These are phyloP conservation scores for Solanum aculeatissimum DNA, from an alignment of 305 asterid genomes.

Conservation along the genomic window DNA sequence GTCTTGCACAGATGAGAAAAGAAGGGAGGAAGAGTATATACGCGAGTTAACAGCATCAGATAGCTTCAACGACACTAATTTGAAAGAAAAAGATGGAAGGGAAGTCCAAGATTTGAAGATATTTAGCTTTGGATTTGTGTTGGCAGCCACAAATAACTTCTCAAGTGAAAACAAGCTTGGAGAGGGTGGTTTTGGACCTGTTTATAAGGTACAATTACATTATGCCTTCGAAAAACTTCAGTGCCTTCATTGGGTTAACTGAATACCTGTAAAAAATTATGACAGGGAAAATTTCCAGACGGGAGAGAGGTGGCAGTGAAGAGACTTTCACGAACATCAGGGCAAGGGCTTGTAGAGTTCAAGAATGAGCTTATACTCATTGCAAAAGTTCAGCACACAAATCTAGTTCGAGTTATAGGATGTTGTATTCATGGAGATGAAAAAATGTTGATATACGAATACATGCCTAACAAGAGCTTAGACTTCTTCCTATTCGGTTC, in stretches of 20 bases:
- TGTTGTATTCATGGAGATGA: conserved; percentile 14
- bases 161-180: conserved; percentile 7
- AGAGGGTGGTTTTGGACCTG: conserved; percentile 23
- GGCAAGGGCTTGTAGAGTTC: conserved; percentile 16
- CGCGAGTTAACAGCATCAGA: conserved; percentile 6
- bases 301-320: conserved; percentile 17
- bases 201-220: conserved; percentile 11
- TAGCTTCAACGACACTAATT: neutral
- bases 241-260: neutral
- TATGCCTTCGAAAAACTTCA: neutral
- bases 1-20: neutral
- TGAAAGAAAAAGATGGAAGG: neutral
- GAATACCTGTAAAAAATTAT: neutral
- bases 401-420: conserved; percentile 22
- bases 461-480: conserved; percentile 22
- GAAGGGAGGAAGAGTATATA: conserved; percentile 1
- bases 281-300: conserved; percentile 10
- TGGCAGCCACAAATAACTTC: conserved; percentile 14
- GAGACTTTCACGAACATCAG: conserved; percentile 12
- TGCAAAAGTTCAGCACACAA: conserved; percentile 22
- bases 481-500: conserved; percentile 13
- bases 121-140: conserved; percentile 4
- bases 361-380: conserved; percentile 15
- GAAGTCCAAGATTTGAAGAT: conserved; percentile 13
- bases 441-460: conserved; percentile 18